Base-by-base conservation (phyloP, 169 alveolate species). In the Neospora caninum region DNA sequence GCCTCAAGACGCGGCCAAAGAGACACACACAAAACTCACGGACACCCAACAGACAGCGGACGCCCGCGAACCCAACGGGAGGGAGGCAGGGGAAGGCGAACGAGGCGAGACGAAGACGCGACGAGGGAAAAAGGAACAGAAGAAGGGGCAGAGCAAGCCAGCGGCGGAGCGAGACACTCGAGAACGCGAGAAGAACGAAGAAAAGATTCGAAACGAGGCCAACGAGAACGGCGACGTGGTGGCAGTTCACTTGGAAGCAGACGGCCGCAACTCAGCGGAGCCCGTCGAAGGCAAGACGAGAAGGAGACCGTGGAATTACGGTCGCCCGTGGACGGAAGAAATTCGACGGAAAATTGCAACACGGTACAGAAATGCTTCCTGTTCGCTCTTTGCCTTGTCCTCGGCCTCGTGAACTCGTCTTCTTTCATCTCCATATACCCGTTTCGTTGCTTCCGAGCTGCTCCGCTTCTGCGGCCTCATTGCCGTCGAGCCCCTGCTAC, bases 281-380 rank as follows among this genome's bases (percentile, higher is more conserved):
- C 58, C 58, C 13, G 58, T 4, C 0, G 73, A 64, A 29, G 31
- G 73, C 73, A 64, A 64, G 31, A 53, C 64, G 64, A 16, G 73
- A 64, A 64, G 73, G 73, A 64, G 31, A 64, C 73, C 73, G 73
- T 64, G 73, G 73, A 64, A 64, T 29, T 64, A 64, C 73, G 73
- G 73, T 1, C 73, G 73, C 7, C 73, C 73, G 7, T 64, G 73
- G 73, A 22, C 73, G 34, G 73, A 64, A 6, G 73, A 64, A 22
- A 31, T 31, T 36, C 42, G 84, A 18, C 22, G 1, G n/a, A 73
- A 36, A n/a, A 36, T 34, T 31, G 84, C 84, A 73, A 43, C 22
- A 43, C 22, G 84, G 84, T 34, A 36, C 38, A 73, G 84, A n/a
- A 9, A 6, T 25, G 18, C 41, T n/a, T 69, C n/a, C 34, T 29